A percentile compares a stretch with the other conserved stretches of the same genome.
Conservation (phyloP, 2,329 filamentous ascomycete genomes). For the Phialophora expanda region DNA sequence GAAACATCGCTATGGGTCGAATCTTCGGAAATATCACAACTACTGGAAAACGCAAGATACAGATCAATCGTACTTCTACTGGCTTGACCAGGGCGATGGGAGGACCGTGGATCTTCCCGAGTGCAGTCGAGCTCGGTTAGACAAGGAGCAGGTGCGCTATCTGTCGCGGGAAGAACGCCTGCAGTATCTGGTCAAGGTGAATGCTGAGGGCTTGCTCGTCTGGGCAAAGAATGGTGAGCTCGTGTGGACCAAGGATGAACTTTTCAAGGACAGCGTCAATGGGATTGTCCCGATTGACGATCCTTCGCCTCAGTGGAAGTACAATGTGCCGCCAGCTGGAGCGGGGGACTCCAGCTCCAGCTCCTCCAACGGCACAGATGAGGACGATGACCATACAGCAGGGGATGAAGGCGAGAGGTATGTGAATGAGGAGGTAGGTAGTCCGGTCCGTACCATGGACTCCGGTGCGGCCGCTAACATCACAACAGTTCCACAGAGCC, state of each 20-base stretch:
- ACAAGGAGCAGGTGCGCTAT: constrained; percentile 81
- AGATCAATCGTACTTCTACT: constrained; percentile 90
- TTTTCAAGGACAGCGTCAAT: constrained; percentile 64
- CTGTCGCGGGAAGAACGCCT: constrained; percentile 80
- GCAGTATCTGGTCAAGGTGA: constrained; percentile 79
- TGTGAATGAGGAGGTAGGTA: constrained; percentile 59
- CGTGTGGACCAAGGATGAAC: constrained; percentile 73
- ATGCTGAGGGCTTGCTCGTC: constrained; percentile 74
- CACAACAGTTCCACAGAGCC: constrained; percentile 58
- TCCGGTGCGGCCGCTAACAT: background rate
- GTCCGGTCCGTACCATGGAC: background rate
- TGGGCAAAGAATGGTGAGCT: constrained; percentile 83
- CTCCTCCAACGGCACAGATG: constrained; percentile 40
- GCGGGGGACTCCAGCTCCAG: constrained; percentile 30
- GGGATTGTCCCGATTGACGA: constrained; percentile 71
- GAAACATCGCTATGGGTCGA: constrained; percentile 86
- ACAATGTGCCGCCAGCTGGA: constrained; percentile 42
- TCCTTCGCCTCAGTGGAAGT: constrained; percentile 60
- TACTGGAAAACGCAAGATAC: constrained; percentile 80
- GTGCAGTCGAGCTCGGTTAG: constrained; percentile 75
- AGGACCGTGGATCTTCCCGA: constrained; percentile 69
- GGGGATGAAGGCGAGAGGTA: constrained; percentile 66
- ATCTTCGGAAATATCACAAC: constrained; percentile 78
- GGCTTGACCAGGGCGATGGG: constrained; percentile 84
- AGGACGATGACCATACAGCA: constrained; percentile 28